Conservation (phyloP, 352 stramenopile genomes). For the Globisporangium nunn region DNA sequence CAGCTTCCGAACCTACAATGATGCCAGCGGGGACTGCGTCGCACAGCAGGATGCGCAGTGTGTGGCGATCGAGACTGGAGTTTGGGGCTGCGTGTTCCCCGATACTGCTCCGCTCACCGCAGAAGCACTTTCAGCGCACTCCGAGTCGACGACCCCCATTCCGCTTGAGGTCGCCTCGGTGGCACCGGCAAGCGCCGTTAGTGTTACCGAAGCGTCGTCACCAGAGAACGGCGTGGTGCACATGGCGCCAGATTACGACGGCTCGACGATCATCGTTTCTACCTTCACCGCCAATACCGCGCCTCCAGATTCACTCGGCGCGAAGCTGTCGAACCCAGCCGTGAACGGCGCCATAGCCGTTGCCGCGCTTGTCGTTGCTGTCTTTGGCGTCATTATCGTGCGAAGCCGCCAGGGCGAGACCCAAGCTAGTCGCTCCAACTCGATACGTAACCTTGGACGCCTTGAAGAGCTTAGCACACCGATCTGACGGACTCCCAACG, state of each 20-base stretch:
- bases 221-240: not conserved
- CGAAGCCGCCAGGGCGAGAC: constrained; percentile 8
- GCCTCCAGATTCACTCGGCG: not conserved
- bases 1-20: constrained; percentile 19
- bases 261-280: too few species aligned
- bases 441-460: constrained; percentile 6
- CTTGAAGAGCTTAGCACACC: constrained; percentile 10
- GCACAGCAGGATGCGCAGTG: constrained; percentile 35
- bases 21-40: constrained; percentile 16
- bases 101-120: not conserved
- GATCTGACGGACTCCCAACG: not conserved
- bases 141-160: not conserved
- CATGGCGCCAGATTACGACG: not conserved
- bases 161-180: not conserved
- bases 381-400: constrained; percentile 8
- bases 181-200: not conserved
- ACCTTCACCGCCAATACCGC: not conserved
- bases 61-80: constrained; percentile 12
- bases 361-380: constrained; percentile 7
- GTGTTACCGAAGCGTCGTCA: not conserved
- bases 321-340: not conserved
- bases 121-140: not conserved
- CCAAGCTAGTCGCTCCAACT: not conserved
- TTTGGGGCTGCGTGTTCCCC: constrained; percentile 35
- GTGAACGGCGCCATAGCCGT: constrained; percentile 6